Evolutionary conservation across 2,329 filamentous ascomycete genomes (phyloP), one percentile per base, ranked within the genome.

Genomic region (Elsinoe ampelina): DNA sequence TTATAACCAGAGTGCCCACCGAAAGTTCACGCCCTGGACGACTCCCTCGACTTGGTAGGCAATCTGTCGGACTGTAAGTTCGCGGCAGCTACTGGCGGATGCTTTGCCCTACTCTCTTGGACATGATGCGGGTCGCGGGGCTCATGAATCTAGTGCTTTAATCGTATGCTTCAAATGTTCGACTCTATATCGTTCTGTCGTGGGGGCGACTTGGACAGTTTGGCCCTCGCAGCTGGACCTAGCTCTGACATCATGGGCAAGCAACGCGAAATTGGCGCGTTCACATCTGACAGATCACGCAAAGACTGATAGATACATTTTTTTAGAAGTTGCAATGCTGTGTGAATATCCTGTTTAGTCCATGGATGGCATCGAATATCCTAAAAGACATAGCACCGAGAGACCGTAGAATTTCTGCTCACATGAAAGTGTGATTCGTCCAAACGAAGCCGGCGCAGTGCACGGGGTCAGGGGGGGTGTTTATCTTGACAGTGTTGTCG

Each of bases 11-110:
- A 20, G 8, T 7, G 6, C 17, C 15, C 66, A 75, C 71, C 76
- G 72, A 65, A 77, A 80, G 66, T 74, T 77, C 60, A 80, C 77
- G 36, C 75, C 75, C 66, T 78, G 75, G 36, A 77, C 75, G 26
- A 69, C 62, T 57, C 75, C 75, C 20, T 72, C 64, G 59, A 77
- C 75, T 59, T 68, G 74, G 70, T 72, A 78, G 8, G 69, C 70
- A 58, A 77, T 76, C 75, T 77, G 48, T n/a, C 13, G 13, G 19
- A n/a, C 17, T 12, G 12, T 43, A 4, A 43, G n/a, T 43, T 5
- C 13, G 7, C 47, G 11, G 3, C 32, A 11, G 13, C 12, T 11
- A 19, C 11, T 3, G 26, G 15, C 5, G 22, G 17, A 34, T 19
- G n/a, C 11, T 47, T 12, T 8, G 30, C 51, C 63, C 8, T 58